Evolutionary conservation across 306 rosid species (phyloP).

Genomic region (Castanea crenata): DNA sequence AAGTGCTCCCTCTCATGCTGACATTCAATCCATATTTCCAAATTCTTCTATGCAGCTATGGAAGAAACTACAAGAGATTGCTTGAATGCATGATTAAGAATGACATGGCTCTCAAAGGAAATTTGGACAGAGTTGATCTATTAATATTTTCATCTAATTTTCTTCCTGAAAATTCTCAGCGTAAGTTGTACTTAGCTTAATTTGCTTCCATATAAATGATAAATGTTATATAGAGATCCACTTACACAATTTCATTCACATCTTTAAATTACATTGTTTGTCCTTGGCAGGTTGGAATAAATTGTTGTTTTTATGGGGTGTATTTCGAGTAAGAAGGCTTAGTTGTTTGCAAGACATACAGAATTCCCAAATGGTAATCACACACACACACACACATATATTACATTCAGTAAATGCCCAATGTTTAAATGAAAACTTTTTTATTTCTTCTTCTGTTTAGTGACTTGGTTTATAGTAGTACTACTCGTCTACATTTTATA

Average conservation of each 20-base stretch:
- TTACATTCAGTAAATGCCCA: neutral
- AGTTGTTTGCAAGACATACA: neutral
- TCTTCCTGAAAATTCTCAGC: slow-evolving; percentile 22
- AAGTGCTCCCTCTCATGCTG: neutral
- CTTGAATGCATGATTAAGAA: slow-evolving; percentile 26
- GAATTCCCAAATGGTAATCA: neutral
- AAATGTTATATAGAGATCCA: neutral
- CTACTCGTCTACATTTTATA: too few species aligned
- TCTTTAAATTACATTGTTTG: neutral
- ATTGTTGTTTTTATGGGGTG: slow-evolving; percentile 17
- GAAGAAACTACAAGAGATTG: slow-evolving; percentile 21
- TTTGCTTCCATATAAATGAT: neutral
- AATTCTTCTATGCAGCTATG: slow-evolving; percentile 20
- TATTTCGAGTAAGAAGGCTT: slow-evolving; percentile 2
- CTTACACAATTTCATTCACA: neutral
- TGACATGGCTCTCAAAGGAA: slow-evolving; percentile 44
- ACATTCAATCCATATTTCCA: neutral
- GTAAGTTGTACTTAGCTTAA: neutral
- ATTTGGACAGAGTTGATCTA: slow-evolving; percentile 33
- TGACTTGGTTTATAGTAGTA: too few species aligned
- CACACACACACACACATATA: neutral
- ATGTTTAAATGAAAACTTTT: neutral
- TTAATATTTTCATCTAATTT: slow-evolving; percentile 35
- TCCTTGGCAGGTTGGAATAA: slow-evolving; percentile 15
- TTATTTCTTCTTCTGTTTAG: too few species aligned